Base-by-base conservation (phyloP, 495 filamentous ascomycete species). In the Aspergillus carlsbadensis region DNA sequence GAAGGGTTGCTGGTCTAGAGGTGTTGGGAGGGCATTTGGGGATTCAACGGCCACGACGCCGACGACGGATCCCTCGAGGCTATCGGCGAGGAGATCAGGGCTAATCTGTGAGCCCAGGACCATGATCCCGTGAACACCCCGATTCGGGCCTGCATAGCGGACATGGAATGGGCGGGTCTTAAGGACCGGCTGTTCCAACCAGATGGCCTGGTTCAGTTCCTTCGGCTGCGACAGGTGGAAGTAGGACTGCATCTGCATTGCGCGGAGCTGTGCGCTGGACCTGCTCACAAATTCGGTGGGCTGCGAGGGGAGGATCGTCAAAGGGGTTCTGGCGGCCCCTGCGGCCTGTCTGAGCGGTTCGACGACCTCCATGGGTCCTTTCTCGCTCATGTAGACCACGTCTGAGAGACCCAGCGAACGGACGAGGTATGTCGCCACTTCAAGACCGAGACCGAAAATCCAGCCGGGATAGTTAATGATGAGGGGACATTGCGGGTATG, bases 381-480 rank as follows among this genome's bases (percentile, higher is more conserved):
- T 84, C 54, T 83, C 79, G 21, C 87, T 90, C 82, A 89, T 87
- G 69, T 91, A 91, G 22, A 92, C 73, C 10, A 92, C 79, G 54
- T 88, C 84, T 1, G 82, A 78, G 0, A 80, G 65, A 6, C 68
- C 68, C 2, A 76, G 62, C 2, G 68, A 69, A 1, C 70, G 63
- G 54, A 92, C 79, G 1, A 94, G 71, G 45, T 84, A 83, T 18
- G 77, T 74, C 0, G 92, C 76, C 10, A 92, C 75, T 61, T 91
- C 87, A 5, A 92, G 70, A 2, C 88, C 88, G 7, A 83, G 81
- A 5, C 88, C 89, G 64, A 87, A 86, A 24, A 92, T 84, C 90
- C 90, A 94, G 18, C 90, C 90, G 1, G 89, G 85, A 11, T 86
- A 88, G 67, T 95, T 94, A 65, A 96, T 81, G 8, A 96, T 75